Evolutionary conservation across 164 flowering plant genomes (phyloP), one percentile per base, ranked within the genome.

Genomic region (Umbilicus rupestris): DNA sequence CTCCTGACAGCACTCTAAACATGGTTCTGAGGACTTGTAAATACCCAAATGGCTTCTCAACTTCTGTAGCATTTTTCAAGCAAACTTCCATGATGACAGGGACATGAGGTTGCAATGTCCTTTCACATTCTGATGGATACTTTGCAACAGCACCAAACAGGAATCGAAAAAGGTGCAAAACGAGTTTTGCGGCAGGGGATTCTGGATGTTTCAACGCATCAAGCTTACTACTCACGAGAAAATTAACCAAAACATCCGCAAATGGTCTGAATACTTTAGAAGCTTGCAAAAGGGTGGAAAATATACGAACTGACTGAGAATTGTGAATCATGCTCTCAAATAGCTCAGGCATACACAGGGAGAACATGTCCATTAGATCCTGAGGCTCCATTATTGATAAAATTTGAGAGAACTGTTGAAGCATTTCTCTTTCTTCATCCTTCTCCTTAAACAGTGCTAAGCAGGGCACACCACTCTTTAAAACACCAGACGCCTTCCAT

Each of bases 341-440:
- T 69, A 95, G 94, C 75, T 92, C 95, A 11, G 94, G 85, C 96
- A 95, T 86, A 68, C 99, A 90, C 80, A 95, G 74, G 2, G 99
- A 90, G 73, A 95, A 90, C 97, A 95, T 92, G 75, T 95, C 99
- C 99, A 95, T 95, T 1, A 95, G 87, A 82, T 95, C 97, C 22
- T 97, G 93, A 63, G 97, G 97, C 76, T 95, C 99, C 98, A 95
- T 87, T 63, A 92, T 82, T 47, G 87, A 82, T 70, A 95, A 80
- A 70, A 89, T 86, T 74, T 86, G 93, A 59, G 99, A 90, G 66
- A 92, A 92, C 19, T 78, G 82, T 49, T 79, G 77, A 50, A 92
- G 79, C 92, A 88, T 95, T 30, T 95, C 99, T 69, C 78, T 85
- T 76, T 95, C 99, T 70, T 92, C 97, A 35, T 92, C 99, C 70